Conservation (phyloP, 2,329 filamentous ascomycete genomes). For the Fusarium pseudoanthophilum region DNA sequence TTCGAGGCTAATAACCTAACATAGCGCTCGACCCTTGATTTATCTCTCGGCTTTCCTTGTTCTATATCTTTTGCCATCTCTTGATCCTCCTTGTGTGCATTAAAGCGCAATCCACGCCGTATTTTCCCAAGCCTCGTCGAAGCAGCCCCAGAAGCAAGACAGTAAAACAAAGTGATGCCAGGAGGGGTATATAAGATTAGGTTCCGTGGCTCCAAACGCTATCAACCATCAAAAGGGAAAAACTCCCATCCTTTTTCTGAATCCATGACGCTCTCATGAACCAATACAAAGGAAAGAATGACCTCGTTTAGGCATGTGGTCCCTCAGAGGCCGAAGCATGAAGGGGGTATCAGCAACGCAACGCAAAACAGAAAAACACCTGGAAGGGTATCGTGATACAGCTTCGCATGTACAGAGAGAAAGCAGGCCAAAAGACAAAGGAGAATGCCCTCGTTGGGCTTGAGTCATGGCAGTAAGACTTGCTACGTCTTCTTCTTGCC, state of each 20-base stretch:
- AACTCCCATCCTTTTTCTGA: constrained; percentile 39
- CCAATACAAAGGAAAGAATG: constrained; percentile 35
- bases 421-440: constrained; percentile 38
- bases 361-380: constrained; percentile 36
- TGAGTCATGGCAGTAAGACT: constrained; percentile 43
- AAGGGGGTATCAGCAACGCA: constrained; percentile 41
- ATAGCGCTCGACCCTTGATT: constrained; percentile 25
- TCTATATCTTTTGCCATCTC: constrained; percentile 10
- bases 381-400: constrained; percentile 39
- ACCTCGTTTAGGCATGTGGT: constrained; percentile 42
- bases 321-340: constrained; percentile 38
- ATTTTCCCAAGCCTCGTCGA: constrained; percentile 25
- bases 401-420: constrained; percentile 36
- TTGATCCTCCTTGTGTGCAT: constrained; percentile 31
- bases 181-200: constrained; percentile 46
- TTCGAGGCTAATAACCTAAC: constrained; percentile 12
- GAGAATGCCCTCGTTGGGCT: constrained; percentile 33
- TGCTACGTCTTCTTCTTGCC: constrained; percentile 56
- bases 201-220: constrained; percentile 44
- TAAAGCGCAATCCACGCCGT: constrained; percentile 20
- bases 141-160: constrained; percentile 17
- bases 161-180: constrained; percentile 40
- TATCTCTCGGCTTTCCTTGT: constrained; percentile 4
- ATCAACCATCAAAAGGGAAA: constrained; percentile 28
- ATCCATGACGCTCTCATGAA: constrained; percentile 34